phyloP scores from a whole-genome alignment of 2,329 filamentous ascomycete genomes.

The Bipolaris sorokiniana region DNA sequence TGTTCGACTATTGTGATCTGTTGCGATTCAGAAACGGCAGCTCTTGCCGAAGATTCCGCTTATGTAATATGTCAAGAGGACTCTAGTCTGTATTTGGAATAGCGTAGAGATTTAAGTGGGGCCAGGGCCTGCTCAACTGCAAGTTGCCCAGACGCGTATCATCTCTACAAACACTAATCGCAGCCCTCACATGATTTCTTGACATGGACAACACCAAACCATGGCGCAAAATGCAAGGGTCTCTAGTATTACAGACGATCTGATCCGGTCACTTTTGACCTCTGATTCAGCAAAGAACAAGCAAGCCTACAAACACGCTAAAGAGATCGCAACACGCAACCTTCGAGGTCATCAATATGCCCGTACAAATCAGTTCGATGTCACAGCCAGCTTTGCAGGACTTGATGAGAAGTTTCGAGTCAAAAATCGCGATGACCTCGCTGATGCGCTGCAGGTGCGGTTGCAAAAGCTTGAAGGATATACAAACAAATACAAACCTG shows the following conservation, averaged over 20 bases:
- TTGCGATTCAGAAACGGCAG: background rate
- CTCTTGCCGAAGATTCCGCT: background rate
- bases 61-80: background rate
- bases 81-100: background rate
- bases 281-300: constrained; percentile 46
- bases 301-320: constrained; percentile 47
- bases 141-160: constrained; percentile 18
- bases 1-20: background rate
- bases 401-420: constrained; percentile 87
- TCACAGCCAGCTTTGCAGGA: constrained; percentile 50
- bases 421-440: constrained; percentile 77
- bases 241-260: constrained; percentile 69
- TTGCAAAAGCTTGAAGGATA: constrained; percentile 64
- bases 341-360: constrained; percentile 52
- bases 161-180: constrained; percentile 7
- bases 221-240: constrained; percentile 77
- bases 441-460: constrained; percentile 68
- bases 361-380: constrained; percentile 58
- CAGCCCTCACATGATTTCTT: background rate
- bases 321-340: constrained; percentile 49
- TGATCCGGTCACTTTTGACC: constrained; percentile 70
- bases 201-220: constrained; percentile 13
- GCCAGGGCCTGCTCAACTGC: constrained; percentile 7
- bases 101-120: constrained; percentile 17
- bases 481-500: constrained; percentile 73